Evolutionary conservation across 169 alveolate genomes (phyloP).

Genomic region (Sarcocystis neurona): DNA sequence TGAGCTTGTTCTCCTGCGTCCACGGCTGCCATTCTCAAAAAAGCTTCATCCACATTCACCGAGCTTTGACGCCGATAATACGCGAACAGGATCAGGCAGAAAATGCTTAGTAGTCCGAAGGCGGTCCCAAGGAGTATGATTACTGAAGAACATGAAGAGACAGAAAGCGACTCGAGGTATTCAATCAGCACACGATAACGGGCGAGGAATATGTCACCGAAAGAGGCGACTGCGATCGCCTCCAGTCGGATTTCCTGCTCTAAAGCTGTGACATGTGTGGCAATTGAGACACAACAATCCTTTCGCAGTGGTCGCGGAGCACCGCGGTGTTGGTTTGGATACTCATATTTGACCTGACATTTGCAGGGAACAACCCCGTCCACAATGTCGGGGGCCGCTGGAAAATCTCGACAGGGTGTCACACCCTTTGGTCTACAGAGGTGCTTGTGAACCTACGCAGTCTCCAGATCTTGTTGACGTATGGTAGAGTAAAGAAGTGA

Average conservation of each 20-base stretch:
- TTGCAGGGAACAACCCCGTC: no score
- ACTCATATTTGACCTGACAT: no score
- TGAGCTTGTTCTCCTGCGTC: not conserved
- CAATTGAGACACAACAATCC: no score
- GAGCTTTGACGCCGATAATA: constrained; percentile 23
- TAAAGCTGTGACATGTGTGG: not conserved
- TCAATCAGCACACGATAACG: no score
- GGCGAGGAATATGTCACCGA: not conserved
- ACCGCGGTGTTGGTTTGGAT: no score
- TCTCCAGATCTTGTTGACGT: constrained; percentile 35
- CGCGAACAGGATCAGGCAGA: constrained; percentile 29
- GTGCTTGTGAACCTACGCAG: constrained; percentile 7
- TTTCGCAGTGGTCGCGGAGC: no score
- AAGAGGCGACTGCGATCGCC: not conserved
- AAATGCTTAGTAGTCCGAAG: constrained; percentile 14
- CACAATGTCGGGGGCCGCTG: no score
- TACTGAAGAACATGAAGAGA: not conserved
- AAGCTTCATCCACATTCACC: constrained; percentile 24
- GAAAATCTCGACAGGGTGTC: no score
- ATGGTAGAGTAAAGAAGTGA: constrained; percentile 8
- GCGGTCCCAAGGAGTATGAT: constrained; percentile 16
- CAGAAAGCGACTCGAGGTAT: no score
- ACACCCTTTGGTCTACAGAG: no score
- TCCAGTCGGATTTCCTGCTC: not conserved
- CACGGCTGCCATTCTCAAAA: not conserved